Evolutionary conservation across 495 filamentous ascomycete genomes (phyloP), one percentile per base, ranked within the genome.

Genomic region (Friedmanniomyces simplex): DNA sequence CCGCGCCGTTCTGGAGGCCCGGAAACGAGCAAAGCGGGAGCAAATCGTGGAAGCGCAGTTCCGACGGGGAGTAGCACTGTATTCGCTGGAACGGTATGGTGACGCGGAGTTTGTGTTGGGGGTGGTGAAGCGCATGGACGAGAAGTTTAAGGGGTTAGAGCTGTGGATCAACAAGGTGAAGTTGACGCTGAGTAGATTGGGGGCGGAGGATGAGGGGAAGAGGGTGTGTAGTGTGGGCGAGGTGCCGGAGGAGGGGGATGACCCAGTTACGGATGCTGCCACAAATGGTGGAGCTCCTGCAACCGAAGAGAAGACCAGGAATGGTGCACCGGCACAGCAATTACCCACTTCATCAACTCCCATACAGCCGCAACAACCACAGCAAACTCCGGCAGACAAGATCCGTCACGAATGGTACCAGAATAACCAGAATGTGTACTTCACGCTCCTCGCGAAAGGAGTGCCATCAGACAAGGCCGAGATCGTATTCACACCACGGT

Each of bases 331-430:
- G 11, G 34, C 50, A 41, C 51, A 2, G 12, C 32, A 25, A 22
- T 20, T 3, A 10, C 20, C 39, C 22, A 16, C 47, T 11, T 8
- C 48, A 32, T 53, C 56, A 30, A 52, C 50, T 28, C 51, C 50
- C 36, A 52, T 16, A 50, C 41, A 47, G 3, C 55, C 63, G 32
- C 36, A 66, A 18, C 61, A 63, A 45, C 67, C 66, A 13, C 69
- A 69, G 4, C 74, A 72, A 43, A 82, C 81, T 20, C 75, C 79
- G 0, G 71, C 73, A 13, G 72, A 75, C 64, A 87, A 87, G 68
- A 81, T 89, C 57, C 77, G 86, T 12, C 79, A 89, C 63, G 88
- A 91, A 52, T 90, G 85, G 84, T 90, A 88, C 71, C 88, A 91
- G 64, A 86, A 81, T 2, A 63, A 66, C 7, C 77, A 82, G 2